Evolutionary conservation across 768 basidiomycete species (phyloP).

Genomic region (Lanmaoa rubissima): DNA sequence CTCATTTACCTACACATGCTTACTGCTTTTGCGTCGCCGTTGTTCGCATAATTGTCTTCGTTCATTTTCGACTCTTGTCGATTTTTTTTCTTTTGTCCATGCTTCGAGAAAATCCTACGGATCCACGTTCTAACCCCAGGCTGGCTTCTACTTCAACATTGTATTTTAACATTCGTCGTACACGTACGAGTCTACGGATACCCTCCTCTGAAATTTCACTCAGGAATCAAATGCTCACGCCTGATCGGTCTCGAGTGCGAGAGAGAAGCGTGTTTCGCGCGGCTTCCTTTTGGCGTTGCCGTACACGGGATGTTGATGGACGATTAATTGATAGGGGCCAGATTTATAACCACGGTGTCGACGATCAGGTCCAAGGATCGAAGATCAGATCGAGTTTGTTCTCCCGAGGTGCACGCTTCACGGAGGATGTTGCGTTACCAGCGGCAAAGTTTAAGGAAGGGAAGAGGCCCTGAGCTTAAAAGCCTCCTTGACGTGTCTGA

Average conservation of each 20-base stretch:
- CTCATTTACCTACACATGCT: conserved; percentile 8
- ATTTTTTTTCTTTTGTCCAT: background rate
- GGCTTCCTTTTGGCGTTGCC: conserved; percentile 4
- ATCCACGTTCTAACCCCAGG: background rate
- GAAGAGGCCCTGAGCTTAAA: conserved; percentile 8
- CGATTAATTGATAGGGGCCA: conserved; percentile 23
- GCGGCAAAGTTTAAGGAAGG: conserved; percentile 7
- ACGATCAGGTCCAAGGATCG: conserved; percentile 33
- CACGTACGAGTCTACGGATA: conserved; percentile 16
- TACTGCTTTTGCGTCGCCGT: conserved; percentile 4
- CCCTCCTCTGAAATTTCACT: conserved; percentile 14
- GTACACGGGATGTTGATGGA: conserved; percentile 10
- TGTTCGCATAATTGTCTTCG: conserved; percentile 15
- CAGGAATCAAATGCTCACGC: background rate
- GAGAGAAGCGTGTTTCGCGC: background rate
- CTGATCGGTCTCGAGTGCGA: background rate
- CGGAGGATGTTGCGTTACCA: conserved; percentile 17
- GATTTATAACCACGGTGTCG: conserved; percentile 2
- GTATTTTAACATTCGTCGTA: conserved; percentile 17
- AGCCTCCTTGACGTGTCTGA: conserved; percentile 16
- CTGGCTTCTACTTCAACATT: background rate
- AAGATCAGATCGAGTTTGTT: conserved; percentile 28
- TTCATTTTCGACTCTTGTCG: background rate
- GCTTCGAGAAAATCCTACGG: background rate
- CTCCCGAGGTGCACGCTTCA: conserved; percentile 23